phyloP scores from a whole-genome alignment of 2,329 filamentous ascomycete genomes.

The Pleomassaria siparia region DNA sequence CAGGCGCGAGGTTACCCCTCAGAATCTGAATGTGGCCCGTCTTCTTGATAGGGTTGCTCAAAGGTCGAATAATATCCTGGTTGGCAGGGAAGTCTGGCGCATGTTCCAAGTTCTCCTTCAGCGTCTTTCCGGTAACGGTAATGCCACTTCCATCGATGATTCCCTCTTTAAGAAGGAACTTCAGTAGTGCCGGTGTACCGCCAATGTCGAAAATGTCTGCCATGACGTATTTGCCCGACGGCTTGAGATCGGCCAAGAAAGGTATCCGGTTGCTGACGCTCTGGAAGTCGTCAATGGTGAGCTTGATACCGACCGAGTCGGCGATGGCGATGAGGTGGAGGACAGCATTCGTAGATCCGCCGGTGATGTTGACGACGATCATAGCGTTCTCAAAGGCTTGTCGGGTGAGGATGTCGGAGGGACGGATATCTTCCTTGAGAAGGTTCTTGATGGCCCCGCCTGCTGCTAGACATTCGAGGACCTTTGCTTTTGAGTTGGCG shows the following conservation, averaged over 20 bases:
- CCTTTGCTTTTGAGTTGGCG: constrained; percentile 53
- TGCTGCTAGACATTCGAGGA: constrained; percentile 52
- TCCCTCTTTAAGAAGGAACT: constrained; percentile 53
- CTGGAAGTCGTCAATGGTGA: constrained; percentile 56
- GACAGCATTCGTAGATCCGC: constrained; percentile 55
- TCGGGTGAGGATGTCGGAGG: constrained; percentile 52
- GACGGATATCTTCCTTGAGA: constrained; percentile 53
- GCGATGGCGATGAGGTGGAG: constrained; percentile 56
- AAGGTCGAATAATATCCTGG: constrained; percentile 69
- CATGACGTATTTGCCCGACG: constrained; percentile 56
- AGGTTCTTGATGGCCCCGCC: constrained; percentile 54
- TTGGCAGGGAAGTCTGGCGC: constrained; percentile 66
- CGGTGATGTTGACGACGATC: constrained; percentile 53
- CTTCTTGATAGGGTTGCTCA: constrained; percentile 69
- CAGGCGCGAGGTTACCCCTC: constrained; percentile 68
- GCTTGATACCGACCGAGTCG: constrained; percentile 52
- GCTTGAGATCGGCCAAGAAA: constrained; percentile 55
- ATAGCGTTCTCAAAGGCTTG: constrained; percentile 55
- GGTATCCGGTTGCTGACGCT: constrained; percentile 53
- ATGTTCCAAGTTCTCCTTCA: constrained; percentile 55
- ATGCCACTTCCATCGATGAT: constrained; percentile 51
- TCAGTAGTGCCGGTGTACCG: constrained; percentile 52
- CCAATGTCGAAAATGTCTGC: constrained; percentile 62
- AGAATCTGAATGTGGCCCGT: constrained; percentile 76
- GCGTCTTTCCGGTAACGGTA: constrained; percentile 54